Evolutionary conservation across 345 rosid genomes (phyloP).

Genomic region (Salix dunnii): DNA sequence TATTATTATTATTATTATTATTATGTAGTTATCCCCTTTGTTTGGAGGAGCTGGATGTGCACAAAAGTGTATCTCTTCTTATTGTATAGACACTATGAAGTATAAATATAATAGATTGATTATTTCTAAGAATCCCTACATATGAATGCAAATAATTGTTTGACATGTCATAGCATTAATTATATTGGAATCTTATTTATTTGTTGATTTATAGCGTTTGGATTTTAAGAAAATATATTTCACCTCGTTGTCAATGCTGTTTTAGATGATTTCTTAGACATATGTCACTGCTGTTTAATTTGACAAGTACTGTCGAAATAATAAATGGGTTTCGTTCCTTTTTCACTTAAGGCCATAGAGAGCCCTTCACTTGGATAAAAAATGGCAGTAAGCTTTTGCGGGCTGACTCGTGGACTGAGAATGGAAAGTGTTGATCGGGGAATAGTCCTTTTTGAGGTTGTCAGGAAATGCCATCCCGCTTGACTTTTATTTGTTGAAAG

Average conservation of each 20-base stretch:
- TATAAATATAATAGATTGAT: not conserved
- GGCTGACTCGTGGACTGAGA: not conserved
- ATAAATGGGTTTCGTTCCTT: too few species aligned
- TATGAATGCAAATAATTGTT: not conserved
- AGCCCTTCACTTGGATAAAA: not conserved
- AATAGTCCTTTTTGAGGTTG: not conserved
- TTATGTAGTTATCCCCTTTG: not conserved
- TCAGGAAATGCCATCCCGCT: constrained; percentile 6
- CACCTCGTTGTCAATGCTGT: not conserved
- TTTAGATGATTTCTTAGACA: not conserved
- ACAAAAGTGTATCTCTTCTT: not conserved
- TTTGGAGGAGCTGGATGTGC: not conserved
- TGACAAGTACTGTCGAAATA: not conserved
- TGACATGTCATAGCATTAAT: not conserved
- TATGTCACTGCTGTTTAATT: not conserved
- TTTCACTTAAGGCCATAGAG: not conserved
- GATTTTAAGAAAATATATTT: not conserved
- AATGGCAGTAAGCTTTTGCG: not conserved
- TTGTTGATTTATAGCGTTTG: not conserved
- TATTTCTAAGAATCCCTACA: constrained; percentile 5
- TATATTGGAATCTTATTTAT: not conserved
- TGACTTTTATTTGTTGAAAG: not conserved
- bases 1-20: not conserved
- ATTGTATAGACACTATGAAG: constrained; percentile 1
- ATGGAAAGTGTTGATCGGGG: not conserved